phyloP scores from a whole-genome alignment of 2,329 filamentous ascomycete species.

The Didymella glomerata region DNA sequence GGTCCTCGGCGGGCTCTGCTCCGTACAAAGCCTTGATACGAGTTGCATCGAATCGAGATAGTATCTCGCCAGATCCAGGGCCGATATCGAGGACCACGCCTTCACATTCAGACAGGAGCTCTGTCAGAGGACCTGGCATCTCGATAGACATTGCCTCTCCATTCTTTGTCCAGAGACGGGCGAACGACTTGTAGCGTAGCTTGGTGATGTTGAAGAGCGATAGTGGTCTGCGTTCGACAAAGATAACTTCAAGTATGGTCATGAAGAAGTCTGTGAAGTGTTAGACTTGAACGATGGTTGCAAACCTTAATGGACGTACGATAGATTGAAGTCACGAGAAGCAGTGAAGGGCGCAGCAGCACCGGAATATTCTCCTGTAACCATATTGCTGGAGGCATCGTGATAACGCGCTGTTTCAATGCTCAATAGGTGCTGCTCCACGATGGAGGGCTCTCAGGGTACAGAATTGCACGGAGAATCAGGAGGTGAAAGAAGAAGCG shows the following conservation, averaged over 20 bases:
- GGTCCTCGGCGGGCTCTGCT: conserved; percentile 60
- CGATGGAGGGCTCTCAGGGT: not conserved
- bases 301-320: conserved; percentile 29
- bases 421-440: not conserved
- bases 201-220: conserved; percentile 41
- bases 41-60: conserved; percentile 55
- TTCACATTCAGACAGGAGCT: conserved; percentile 39
- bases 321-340: conserved; percentile 39
- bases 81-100: conserved; percentile 52
- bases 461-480: too few relatives aligned
- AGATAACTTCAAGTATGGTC: conserved; percentile 44
- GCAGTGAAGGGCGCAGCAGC: conserved; percentile 41
- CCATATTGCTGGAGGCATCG: conserved; percentile 21
- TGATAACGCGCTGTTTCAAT: not conserved
- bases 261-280: conserved; percentile 43
- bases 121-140: conserved; percentile 44
- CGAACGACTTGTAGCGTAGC: conserved; percentile 46
- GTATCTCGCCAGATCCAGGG: conserved; percentile 62
- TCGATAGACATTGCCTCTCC: conserved; percentile 49
- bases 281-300: not conserved
- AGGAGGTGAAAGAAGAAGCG: not conserved
- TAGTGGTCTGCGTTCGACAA: conserved; percentile 38
- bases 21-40: conserved; percentile 61
- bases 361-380: conserved; percentile 33
- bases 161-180: conserved; percentile 48